phyloP scores from a whole-genome alignment of 768 basidiomycete species.

The Trametes elegans region DNA sequence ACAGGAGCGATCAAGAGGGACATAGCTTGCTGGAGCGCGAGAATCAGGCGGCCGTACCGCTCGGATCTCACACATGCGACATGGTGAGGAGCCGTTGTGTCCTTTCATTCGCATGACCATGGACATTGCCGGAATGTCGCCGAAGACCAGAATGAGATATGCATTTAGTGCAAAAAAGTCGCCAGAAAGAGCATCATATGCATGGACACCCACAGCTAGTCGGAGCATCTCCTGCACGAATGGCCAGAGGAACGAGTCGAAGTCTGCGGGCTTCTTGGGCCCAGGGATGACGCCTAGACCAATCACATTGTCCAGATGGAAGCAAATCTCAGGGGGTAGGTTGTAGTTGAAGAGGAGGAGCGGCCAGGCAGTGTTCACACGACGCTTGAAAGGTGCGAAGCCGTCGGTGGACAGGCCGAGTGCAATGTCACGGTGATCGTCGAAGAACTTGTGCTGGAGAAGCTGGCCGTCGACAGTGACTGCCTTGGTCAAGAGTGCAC shows the following conservation, averaged over 20 bases:
- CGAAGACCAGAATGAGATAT: slow-evolving; percentile 30
- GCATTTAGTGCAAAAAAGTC: slow-evolving; percentile 31
- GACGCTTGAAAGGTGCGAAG: slow-evolving; percentile 36
- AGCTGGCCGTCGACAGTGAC: slow-evolving; percentile 30
- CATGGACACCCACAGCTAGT: slow-evolving; percentile 37
- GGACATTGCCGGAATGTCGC: slow-evolving; percentile 35
- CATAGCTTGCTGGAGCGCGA: slow-evolving; percentile 25
- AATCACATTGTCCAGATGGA: slow-evolving; percentile 36
- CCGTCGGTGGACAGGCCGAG: slow-evolving; percentile 42
- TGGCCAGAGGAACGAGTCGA: slow-evolving; percentile 39
- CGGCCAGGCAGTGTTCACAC: slow-evolving; percentile 36
- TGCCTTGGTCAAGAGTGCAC: slow-evolving; percentile 17
- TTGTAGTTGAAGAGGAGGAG: slow-evolving; percentile 44
- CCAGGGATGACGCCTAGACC: slow-evolving; percentile 45
- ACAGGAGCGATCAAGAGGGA: slow-evolving; percentile 25
- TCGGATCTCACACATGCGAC: slow-evolving; percentile 37
- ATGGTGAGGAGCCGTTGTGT: slow-evolving; percentile 38
- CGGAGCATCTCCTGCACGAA: slow-evolving; percentile 35
- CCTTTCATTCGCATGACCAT: slow-evolving; percentile 40
- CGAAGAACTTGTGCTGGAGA: slow-evolving; percentile 34
- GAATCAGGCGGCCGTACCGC: slow-evolving; percentile 24
- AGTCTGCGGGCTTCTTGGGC: slow-evolving; percentile 40
- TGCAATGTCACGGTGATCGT: slow-evolving; percentile 37
- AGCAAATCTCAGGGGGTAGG: slow-evolving; percentile 38
- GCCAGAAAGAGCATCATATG: slow-evolving; percentile 30